Base-by-base conservation (phyloP, 805 yeast species). In the Yamadazyma phyllophila region DNA sequence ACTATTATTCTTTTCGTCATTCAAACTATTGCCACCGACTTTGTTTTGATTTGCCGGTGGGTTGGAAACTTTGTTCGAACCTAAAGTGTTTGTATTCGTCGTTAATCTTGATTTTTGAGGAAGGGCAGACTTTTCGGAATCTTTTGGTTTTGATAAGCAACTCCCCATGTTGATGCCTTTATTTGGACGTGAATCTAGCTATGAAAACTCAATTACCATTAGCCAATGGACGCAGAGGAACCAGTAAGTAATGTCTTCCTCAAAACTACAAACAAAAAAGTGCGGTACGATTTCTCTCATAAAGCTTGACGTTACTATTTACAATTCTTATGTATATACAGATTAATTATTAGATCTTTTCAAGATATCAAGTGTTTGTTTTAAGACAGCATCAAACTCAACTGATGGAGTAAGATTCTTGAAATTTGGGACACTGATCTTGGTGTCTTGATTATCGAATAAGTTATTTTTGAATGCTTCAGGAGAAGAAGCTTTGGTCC, bases 131-230 rank as follows among this genome's bases (percentile, higher is more conserved):
- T 10, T 20, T 9, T 37, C 32, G 20, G 30, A 15, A 24, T 26
- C 44, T 14, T 44, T 20, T 13, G 41, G 32, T 20, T 56, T 59
- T 7, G 66, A 62, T 24, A 53, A 49, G 47, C 63, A 62, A 46
- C 59, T 54, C 13, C 66, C 66, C 64, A 62, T 50, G 7, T 8
- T 20, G 24, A 20, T 20, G 24, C 24, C 3, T 20, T 3, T 20
- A 20, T 6, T 20, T 20, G 24, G 6, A 20, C 6, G 6, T 20
- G 24, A 20, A 20, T 6, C 6, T 26, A 29, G 31, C 17, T 17
- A 36, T 7, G 16, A 33, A 33, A 33, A 4, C 4, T n/a, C 36
- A n/a, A 33, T n/a, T 10, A 16, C 16, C 20, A 33, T 13, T 16
- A 33, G 16, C 11, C 11, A 10, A 13, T 10, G 20, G 14, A 14